These are phyloP conservation scores for Apophysomyces elegans DNA, from an alignment of 371 early-diverging fungal species.

Conservation along the genomic window DNA sequence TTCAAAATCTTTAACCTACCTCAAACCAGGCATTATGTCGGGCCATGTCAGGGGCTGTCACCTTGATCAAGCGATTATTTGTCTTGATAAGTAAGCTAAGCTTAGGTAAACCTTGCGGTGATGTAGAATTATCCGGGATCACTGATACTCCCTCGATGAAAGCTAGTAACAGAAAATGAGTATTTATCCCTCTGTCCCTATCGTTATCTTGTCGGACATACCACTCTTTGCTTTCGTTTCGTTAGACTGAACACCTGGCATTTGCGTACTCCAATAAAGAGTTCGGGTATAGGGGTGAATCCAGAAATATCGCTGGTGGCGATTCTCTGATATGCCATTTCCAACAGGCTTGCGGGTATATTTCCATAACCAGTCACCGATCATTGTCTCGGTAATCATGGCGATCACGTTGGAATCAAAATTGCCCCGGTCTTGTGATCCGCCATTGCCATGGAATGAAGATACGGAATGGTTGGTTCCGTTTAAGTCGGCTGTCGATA, in stretches of 20 bases:
- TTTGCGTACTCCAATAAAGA: constrained; percentile 71
- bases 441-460: constrained; percentile 3
- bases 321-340: constrained; percentile 60
- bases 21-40: constrained; percentile 73
- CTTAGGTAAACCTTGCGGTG: constrained; percentile 49
- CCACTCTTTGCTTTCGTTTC: constrained; percentile 62
- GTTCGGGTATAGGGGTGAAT: constrained; percentile 80
- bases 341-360: constrained; percentile 66
- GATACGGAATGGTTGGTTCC: constrained; percentile 2
- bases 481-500: constrained; percentile 31
- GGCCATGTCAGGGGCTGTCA: constrained; percentile 68
- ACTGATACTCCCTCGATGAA: constrained; percentile 62
- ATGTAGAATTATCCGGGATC: constrained; percentile 31
- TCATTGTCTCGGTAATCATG: constrained; percentile 78
- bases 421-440: neutral
- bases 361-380: constrained; percentile 77
- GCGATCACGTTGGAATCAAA: constrained; percentile 37
- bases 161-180: constrained; percentile 36
- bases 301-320: constrained; percentile 79
- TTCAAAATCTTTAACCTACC: constrained; percentile 21
- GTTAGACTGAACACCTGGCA: constrained; percentile 59
- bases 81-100: constrained; percentile 71
- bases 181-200: neutral
- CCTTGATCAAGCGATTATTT: constrained; percentile 65
- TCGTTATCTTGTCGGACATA: constrained; percentile 22